Evolutionary conservation across 1,284 basidiomycete species (phyloP), one percentile per base, ranked within the genome.

Genomic region (Chondrostereum purpureum): DNA sequence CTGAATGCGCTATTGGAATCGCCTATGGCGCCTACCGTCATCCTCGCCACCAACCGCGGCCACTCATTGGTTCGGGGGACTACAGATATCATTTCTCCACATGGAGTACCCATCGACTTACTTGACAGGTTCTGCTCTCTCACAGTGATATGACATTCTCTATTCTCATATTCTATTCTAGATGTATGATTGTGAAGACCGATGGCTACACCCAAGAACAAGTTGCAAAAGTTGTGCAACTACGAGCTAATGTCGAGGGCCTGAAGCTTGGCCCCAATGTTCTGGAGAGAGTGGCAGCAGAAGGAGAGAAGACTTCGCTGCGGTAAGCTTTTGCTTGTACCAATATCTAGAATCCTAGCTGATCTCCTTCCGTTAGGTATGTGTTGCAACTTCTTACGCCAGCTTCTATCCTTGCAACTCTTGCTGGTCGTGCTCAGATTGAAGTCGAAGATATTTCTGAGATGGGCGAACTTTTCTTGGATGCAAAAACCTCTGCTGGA

Each of bases 1-100:
- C 78, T 99, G 42, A 99, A 99, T 67, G 87, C 93, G 11, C 80
- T 97, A 5, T 76, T 99, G 44, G 95, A 99, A 66, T 93, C 92
- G 1, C 86, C 91, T 13, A 92, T 99, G 83, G 92, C 92, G 12
- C 95, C 96, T 0, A 96, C 96, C 13, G 95, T 99, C 39, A 90
- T 99, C 54, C 77, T 98, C 46, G 96, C 96, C 1, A 96, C 94
- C 18, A 99, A 99, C 65, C 80, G 96, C 22, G 96, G 95, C 3
- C 85, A 92, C 55, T 81, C 88, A 13, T 80, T 92, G 3, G 92
- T 99, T 39, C 80, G 94, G 34, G 95, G 96, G 2, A 97, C 96
- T 10, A 80, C 79, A 1, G 95, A 98, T 50, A 87, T 99, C 47
- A 74, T 92, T 14, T 79, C 91, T 1, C 91, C 96, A 0, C 95